Conservation (phyloP, 2,329 filamentous ascomycete genomes). For the Curvularia eragrostidis region DNA sequence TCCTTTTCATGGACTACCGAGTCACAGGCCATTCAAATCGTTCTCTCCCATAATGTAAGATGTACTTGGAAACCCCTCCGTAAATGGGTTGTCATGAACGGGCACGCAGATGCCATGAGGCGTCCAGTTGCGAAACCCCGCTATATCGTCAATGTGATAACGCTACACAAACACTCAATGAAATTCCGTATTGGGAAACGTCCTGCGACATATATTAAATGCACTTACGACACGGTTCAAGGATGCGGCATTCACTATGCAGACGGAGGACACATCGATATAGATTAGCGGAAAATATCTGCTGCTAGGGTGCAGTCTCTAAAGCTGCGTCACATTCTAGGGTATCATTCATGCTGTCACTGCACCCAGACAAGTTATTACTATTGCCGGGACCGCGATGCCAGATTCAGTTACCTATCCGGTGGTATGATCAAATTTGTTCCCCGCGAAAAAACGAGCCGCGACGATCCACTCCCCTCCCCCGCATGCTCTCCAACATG, state of each 20-base stretch:
- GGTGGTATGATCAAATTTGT: neutral
- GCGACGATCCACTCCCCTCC: slow-evolving; percentile 5
- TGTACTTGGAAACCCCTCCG: neutral
- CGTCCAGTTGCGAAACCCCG: neutral
- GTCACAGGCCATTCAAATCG: neutral
- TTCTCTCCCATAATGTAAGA: neutral
- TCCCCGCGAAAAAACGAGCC: slow-evolving; percentile 4
- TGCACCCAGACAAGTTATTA: neutral
- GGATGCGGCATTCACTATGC: neutral
- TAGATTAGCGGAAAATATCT: neutral
- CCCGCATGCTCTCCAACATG: slow-evolving; percentile 10
- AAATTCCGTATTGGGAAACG: neutral
- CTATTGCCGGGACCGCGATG: neutral
- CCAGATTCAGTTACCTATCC: neutral
- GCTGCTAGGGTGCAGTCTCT: neutral
- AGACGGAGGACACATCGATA: neutral
- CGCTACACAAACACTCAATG: neutral
- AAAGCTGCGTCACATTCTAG: neutral
- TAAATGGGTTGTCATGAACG: neutral
- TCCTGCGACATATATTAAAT: neutral
- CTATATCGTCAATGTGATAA: neutral
- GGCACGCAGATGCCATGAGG: neutral
- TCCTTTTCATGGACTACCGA: neutral
- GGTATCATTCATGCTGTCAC: neutral
- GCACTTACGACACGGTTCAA: neutral